Percentiles rank a stretch among this genome's conserved stretches.
Conservation (phyloP, 495 filamentous ascomycete genomes). For the Copromyces sp. region DNA sequence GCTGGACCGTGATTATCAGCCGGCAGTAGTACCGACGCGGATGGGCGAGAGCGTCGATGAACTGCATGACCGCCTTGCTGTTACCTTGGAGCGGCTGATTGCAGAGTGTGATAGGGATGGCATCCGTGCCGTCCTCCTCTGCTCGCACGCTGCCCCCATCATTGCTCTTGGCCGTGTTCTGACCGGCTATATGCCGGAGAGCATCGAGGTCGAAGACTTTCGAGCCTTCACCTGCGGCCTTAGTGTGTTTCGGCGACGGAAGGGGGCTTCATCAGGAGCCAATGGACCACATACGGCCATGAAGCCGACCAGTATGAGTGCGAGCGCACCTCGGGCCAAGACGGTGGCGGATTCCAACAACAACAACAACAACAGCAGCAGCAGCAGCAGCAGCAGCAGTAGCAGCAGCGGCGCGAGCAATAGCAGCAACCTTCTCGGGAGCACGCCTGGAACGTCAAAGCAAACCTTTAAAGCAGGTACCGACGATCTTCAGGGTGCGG, state of each 20-base stretch:
- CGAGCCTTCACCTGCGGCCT: conserved; percentile 76
- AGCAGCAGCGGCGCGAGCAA: background rate
- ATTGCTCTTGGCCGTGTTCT: conserved; percentile 76
- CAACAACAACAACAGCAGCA: background rate
- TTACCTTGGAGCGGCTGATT: conserved; percentile 60
- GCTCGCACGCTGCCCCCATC: conserved; percentile 81
- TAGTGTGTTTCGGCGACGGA: conserved; percentile 40
- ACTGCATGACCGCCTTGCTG: conserved; percentile 71
- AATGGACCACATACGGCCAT: background rate
- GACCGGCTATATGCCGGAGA: conserved; percentile 64
- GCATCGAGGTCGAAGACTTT: conserved; percentile 65
- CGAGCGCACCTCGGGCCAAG: background rate
- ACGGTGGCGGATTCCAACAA: background rate
- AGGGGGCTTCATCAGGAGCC: background rate
- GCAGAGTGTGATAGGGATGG: conserved; percentile 54
- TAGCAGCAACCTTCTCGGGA: conserved; percentile 7
- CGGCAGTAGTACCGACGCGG: conserved; percentile 52
- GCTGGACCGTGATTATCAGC: conserved; percentile 42
- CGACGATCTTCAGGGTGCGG: conserved; percentile 19
- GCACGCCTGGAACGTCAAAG: conserved; percentile 1
- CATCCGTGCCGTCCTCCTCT: conserved; percentile 61
- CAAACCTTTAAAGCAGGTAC: conserved; percentile 19
- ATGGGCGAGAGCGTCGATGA: conserved; percentile 68
- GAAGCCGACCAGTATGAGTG: background rate
- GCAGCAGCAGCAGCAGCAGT: background rate